Evolutionary conservation across 2,329 filamentous ascomycete genomes (phyloP).

Genomic region (Sporothrix humicola): DNA sequence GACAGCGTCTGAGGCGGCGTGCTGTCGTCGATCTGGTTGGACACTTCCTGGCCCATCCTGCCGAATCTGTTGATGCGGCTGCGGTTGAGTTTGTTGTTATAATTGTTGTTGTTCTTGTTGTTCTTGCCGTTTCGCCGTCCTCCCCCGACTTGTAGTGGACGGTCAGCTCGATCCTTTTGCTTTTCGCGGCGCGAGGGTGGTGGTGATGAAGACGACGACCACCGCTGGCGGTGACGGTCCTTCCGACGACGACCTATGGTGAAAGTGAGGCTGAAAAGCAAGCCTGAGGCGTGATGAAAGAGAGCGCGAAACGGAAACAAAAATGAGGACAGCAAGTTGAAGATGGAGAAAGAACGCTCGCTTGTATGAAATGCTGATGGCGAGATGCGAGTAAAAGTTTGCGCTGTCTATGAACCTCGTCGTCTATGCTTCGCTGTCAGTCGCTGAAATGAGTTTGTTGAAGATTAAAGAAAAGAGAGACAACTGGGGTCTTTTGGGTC

Average conservation of each 20-base stretch:
- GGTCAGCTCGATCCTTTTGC: constrained; percentile 24
- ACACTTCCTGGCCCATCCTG: constrained; percentile 88
- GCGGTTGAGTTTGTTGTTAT: background rate
- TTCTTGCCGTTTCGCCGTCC: background rate
- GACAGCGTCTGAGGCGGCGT: constrained; percentile 68
- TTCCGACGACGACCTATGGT: constrained; percentile 38
- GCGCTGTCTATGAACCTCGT: background rate
- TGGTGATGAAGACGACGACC: constrained; percentile 32
- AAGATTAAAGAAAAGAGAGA: background rate
- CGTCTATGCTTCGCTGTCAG: background rate
- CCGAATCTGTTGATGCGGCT: background rate
- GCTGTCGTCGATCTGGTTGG: constrained; percentile 67
- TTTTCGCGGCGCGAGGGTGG: constrained; percentile 32
- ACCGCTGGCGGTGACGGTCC: constrained; percentile 35
- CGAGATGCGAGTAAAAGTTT: background rate
- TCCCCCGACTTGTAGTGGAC: constrained; percentile 25
- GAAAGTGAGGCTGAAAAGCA: background rate
- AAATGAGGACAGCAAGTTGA: background rate
- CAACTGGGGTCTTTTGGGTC: background rate
- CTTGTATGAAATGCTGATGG: background rate
- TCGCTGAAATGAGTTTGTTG: background rate
- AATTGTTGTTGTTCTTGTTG: background rate
- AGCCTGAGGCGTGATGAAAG: background rate
- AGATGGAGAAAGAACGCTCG: background rate
- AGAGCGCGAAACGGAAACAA: background rate